phyloP scores from a whole-genome alignment of 768 basidiomycete genomes.

The Tricholoma saponaceum region DNA sequence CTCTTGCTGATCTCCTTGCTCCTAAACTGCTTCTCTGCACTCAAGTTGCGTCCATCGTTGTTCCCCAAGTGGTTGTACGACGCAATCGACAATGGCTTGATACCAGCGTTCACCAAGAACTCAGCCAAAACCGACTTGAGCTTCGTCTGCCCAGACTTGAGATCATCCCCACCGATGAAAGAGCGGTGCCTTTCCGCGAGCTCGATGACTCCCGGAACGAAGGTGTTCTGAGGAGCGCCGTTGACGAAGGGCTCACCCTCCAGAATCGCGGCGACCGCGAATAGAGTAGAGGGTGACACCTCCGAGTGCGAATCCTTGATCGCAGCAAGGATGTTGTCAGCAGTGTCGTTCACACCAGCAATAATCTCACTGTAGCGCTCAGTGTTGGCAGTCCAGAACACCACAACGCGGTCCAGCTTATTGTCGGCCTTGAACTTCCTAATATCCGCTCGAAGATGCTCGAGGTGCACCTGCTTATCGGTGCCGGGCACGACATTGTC shows the following conservation, averaged over 20 bases:
- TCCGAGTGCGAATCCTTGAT: constrained; percentile 87
- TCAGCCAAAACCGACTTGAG: constrained; percentile 96
- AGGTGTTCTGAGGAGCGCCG: constrained; percentile 98
- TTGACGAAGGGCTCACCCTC: constrained; percentile 97
- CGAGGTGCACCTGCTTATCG: constrained; percentile 89
- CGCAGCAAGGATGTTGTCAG: constrained; percentile 76
- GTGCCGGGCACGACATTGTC: constrained; percentile 86
- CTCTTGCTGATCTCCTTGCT: constrained; percentile 99
- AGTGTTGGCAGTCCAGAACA: constrained; percentile 99
- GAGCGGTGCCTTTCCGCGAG: constrained; percentile 86
- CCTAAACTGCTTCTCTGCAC: constrained; percentile 89
- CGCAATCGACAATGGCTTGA: constrained; percentile 95
- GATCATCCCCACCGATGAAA: constrained; percentile 97
- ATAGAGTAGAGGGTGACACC: constrained; percentile 92
- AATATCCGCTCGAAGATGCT: constrained; percentile 88
- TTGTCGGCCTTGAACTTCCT: constrained; percentile 85
- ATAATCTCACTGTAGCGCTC: constrained; percentile 97
- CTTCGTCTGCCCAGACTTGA: constrained; percentile 97
- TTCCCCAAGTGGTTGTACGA: constrained; percentile 99
- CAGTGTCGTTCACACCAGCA: constrained; percentile 92
- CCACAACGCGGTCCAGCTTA: constrained; percentile 79
- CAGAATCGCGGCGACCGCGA: constrained; percentile 93
- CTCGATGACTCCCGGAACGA: constrained; percentile 91
- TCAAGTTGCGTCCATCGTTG: constrained; percentile 93
- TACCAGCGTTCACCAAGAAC: constrained; percentile 98